phyloP scores from a whole-genome alignment of 805 yeast species.

The Wickerhamomyces queroliae region DNA sequence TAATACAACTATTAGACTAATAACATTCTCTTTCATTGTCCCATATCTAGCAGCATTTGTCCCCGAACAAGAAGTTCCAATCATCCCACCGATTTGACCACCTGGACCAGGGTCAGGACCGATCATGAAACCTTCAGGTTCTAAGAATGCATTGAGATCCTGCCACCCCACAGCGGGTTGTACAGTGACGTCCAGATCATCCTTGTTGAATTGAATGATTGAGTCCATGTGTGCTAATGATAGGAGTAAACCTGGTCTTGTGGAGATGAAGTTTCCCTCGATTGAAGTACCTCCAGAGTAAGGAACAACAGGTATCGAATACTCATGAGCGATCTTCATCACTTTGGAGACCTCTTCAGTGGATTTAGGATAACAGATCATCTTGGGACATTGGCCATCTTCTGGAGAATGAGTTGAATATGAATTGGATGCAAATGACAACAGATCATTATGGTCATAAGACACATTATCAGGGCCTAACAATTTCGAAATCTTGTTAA shows the following conservation, averaged over 20 bases:
- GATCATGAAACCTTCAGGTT: constrained; percentile 53
- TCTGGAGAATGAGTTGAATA: background rate
- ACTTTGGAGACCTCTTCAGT: constrained; percentile 60
- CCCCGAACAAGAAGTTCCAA: constrained; percentile 69
- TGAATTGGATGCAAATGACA: background rate
- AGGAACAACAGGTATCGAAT: constrained; percentile 64
- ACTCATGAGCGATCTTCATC: constrained; percentile 49
- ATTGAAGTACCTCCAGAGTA: constrained; percentile 71
- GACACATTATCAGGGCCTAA: background rate
- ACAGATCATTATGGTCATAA: background rate
- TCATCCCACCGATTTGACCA: constrained; percentile 69
- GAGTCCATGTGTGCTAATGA: constrained; percentile 45
- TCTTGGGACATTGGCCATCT: background rate
- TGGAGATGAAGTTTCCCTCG: constrained; percentile 70
- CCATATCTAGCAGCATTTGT: constrained; percentile 70
- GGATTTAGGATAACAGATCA: constrained; percentile 32
- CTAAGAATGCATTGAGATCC: constrained; percentile 44
- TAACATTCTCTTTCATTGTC: constrained; percentile 66
- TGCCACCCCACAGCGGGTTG: constrained; percentile 78
- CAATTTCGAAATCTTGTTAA: background rate
- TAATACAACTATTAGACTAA: constrained; percentile 59
- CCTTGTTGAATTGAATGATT: constrained; percentile 45
- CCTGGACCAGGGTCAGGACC: constrained; percentile 80
- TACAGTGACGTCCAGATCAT: constrained; percentile 64
- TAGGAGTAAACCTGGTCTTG: constrained; percentile 50